Conservation (phyloP, 2,329 filamentous ascomycete species). For the Fusarium staphyleae region DNA sequence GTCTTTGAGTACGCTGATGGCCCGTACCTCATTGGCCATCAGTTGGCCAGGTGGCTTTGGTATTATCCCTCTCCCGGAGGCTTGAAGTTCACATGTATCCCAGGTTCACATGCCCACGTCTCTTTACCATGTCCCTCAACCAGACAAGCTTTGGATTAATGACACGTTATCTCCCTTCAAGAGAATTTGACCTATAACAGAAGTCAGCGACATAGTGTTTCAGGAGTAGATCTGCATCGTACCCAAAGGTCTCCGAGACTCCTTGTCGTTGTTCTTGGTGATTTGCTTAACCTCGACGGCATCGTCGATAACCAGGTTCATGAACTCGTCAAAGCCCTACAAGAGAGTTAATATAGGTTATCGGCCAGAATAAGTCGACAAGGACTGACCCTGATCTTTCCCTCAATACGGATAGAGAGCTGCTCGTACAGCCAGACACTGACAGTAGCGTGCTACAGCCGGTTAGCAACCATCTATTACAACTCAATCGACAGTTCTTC, state of each 20-base stretch:
- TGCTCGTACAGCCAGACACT: conserved; percentile 98
- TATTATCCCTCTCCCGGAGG: conserved; percentile 24
- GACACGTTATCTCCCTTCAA: conserved; percentile 90
- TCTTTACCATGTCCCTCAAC: conserved; percentile 26
- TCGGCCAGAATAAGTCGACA: not conserved
- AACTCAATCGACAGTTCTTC: not conserved
- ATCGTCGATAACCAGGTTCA: conserved; percentile 97
- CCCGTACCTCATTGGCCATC: conserved; percentile 24
- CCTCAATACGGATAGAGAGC: conserved; percentile 90
- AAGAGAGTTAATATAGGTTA: conserved; percentile 3
- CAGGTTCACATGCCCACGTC: conserved; percentile 10
- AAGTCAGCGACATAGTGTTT: conserved; percentile 3
- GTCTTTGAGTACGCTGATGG: conserved; percentile 15
- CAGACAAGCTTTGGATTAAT: conserved; percentile 69
- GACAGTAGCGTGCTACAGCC: conserved; percentile 74
- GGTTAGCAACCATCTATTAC: conserved; percentile 30
- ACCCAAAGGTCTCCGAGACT: conserved; percentile 83
- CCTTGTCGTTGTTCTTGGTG: conserved; percentile 78
- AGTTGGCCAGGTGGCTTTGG: conserved; percentile 25
- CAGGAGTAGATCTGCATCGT: conserved; percentile 41
- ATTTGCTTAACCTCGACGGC: conserved; percentile 89
- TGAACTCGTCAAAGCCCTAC: conserved; percentile 98
- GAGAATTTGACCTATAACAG: conserved; percentile 76
- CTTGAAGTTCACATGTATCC: conserved; percentile 6
- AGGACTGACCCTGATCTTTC: conserved; percentile 85